A percentile compares a stretch with the other conserved stretches of the same genome.
Conservation (phyloP, 2,329 filamentous ascomycete genomes). For the Paracamarosporium sp. region DNA sequence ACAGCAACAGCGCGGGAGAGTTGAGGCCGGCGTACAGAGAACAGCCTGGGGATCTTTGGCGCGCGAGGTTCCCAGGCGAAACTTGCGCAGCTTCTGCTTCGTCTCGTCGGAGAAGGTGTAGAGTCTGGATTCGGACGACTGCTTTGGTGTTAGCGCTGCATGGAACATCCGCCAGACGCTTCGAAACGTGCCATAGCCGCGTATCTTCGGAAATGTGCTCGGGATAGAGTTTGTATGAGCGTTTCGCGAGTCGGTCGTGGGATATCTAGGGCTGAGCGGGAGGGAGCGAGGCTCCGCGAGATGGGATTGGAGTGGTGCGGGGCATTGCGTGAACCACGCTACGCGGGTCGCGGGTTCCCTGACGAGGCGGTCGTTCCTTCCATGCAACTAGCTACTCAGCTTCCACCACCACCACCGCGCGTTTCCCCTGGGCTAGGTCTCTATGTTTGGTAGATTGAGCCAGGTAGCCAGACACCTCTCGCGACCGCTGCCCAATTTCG, state of each 20-base stretch:
- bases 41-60: constrained; percentile 87
- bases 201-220: background rate
- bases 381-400: constrained; percentile 28
- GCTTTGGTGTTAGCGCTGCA: constrained; percentile 14
- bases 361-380: constrained; percentile 6
- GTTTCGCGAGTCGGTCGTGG: constrained; percentile 10
- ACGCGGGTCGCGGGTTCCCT: constrained; percentile 13
- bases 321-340: constrained; percentile 19
- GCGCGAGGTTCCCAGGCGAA: constrained; percentile 87
- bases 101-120: constrained; percentile 94
- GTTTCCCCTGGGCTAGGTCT: constrained; percentile 6
- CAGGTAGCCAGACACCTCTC: constrained; percentile 77
- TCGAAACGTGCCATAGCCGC: constrained; percentile 27
- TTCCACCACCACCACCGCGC: background rate
- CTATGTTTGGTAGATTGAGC: constrained; percentile 78
- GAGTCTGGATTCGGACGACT: constrained; percentile 81
- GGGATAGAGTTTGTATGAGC: constrained; percentile 9
- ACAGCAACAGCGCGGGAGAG: background rate
- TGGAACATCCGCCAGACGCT: background rate
- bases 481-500: constrained; percentile 65
- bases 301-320: constrained; percentile 16
- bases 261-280: constrained; percentile 22
- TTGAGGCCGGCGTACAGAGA: constrained; percentile 73
- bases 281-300: constrained; percentile 3
- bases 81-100: constrained; percentile 89